Evolutionary conservation across 176 grass and related monocot genomes (phyloP).

Genomic region (Alopecurus myosuroides): DNA sequence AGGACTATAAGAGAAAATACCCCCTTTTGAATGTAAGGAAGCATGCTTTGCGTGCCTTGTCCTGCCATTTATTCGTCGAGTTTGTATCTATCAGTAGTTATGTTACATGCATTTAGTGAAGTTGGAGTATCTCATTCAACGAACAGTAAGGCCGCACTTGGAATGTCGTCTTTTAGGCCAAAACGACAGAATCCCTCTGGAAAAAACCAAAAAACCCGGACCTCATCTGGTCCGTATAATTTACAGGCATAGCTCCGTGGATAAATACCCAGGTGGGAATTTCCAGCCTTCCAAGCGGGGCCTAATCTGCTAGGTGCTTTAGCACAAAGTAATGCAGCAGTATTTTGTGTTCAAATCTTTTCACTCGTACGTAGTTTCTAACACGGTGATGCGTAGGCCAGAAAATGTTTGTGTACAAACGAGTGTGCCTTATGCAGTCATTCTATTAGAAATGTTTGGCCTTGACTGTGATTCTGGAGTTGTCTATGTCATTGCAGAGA

Average conservation of each 20-base stretch:
- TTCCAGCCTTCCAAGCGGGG: no score
- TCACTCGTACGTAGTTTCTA: background rate
- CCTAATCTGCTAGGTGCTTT: background rate
- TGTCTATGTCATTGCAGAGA: constrained; percentile 1
- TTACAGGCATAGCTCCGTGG: no score
- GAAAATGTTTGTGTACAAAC: background rate
- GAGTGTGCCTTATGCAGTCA: background rate
- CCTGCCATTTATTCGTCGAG: background rate
- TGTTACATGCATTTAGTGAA: background rate
- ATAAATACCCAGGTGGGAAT: no score
- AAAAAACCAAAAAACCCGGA: no score
- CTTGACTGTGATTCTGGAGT: background rate
- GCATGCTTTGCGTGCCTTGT: background rate
- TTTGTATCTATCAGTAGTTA: background rate
- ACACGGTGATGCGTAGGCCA: background rate
- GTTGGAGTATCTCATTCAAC: background rate
- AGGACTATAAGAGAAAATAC: background rate
- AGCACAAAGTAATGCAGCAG: background rate
- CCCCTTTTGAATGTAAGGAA: background rate
- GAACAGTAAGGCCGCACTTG: no score
- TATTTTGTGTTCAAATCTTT: background rate
- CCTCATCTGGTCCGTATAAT: no score
- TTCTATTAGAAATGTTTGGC: background rate
- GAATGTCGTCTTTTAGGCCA: no score
- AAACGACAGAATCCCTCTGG: no score